Conservation (phyloP, 768 basidiomycete genomes). For the Russula dissimulans region DNA sequence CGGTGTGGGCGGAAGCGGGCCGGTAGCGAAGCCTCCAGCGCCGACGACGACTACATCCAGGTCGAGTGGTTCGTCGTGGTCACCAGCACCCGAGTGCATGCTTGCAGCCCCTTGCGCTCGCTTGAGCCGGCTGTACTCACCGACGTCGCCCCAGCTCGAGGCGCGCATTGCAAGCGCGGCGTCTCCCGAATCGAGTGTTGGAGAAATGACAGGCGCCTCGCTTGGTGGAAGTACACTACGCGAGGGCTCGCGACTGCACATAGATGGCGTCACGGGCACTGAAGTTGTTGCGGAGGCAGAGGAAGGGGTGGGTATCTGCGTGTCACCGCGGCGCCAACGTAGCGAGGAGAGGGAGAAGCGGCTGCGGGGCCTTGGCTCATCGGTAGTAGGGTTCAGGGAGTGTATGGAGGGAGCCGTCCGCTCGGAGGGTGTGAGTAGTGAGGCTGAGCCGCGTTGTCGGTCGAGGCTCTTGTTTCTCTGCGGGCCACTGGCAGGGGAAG, state of each 20-base stretch:
- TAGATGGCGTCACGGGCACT: constrained; percentile 2
- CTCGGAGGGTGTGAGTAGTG: not conserved
- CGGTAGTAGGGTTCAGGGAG: constrained; percentile 11
- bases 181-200: not conserved
- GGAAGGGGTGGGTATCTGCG: not conserved
- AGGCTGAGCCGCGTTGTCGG: constrained; percentile 13
- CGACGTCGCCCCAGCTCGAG: constrained; percentile 20
- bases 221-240: not conserved
- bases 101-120: constrained; percentile 10
- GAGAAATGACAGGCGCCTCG: not conserved
- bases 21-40: constrained; percentile 14
- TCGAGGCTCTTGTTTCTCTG: not conserved
- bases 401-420: constrained; percentile 1
- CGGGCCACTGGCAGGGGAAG: not conserved
- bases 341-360: constrained; percentile 19
- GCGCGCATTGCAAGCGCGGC: constrained; percentile 11
- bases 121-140: constrained; percentile 9
- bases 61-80: constrained; percentile 16
- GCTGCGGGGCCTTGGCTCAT: constrained; percentile 11
- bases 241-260: constrained; percentile 4
- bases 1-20: constrained; percentile 15
- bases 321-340: constrained; percentile 15
- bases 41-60: constrained; percentile 18
- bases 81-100: constrained; percentile 15
- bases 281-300: not conserved